Evolutionary conservation across 495 filamentous ascomycete species (phyloP), one percentile per base, ranked within the genome.

Genomic region (Immersiella caudata): DNA sequence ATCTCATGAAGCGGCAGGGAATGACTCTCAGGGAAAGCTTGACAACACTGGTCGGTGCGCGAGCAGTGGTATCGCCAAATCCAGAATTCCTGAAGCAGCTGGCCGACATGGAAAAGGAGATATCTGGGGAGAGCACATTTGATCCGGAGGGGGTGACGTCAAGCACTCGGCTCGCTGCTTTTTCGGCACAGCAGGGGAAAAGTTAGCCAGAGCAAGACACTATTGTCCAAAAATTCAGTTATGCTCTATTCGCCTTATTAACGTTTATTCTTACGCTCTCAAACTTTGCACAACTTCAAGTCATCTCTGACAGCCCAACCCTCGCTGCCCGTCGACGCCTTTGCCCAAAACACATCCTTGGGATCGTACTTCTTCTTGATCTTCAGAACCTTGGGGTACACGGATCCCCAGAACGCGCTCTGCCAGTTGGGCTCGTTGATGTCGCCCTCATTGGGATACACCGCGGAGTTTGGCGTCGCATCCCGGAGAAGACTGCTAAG

Each of bases 401-500:
- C 72, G 0, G 65, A 56, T 5, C 75, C 75, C 54, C 72, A 79
- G 65, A 78, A 79, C 2, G 70, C 69, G 21, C 67, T 63, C 61
- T 78, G 76, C 76, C 74, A 76, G 54, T 76, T 65, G 4, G 70
- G 72, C 64, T 74, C 70, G 55, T 74, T 70, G 46, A 82, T 75
- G 71, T 87, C 82, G 20, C 78, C 81, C 74, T 82, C 81, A 46
- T 81, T 81, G 36, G 79, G 50, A 66, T 82, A 83, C 14, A 75
- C 73, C 0, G 71, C 76, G 6, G 25, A 40, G 1, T 68, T 67
- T 0, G 76, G 75, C n/a, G 70, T 75, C 1, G 74, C 69, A 0
- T 62, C 66, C 46, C 74, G 69, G 0, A 79, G 25, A 21, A 60
- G 29, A n/a, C 66, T 57, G 2, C 65, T 62, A 2, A 67, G 27